Evolutionary conservation across 2,329 filamentous ascomycete genomes (phyloP).

Genomic region (Apiospora phragmitis): DNA sequence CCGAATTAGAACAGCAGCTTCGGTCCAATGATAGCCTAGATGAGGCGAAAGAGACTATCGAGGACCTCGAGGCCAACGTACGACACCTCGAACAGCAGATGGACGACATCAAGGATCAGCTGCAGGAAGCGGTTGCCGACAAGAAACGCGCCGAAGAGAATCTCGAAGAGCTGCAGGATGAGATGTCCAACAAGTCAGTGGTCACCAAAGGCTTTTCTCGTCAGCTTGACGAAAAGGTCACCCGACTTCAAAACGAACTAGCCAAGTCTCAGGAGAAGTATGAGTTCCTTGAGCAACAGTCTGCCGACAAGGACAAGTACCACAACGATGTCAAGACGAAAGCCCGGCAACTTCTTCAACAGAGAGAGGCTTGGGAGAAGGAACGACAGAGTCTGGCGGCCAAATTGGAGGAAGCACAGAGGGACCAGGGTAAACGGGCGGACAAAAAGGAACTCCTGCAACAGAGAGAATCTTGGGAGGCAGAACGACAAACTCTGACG

Average conservation of each 20-base stretch:
- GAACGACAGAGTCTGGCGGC: slow-evolving; percentile 44
- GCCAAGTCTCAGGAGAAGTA: slow-evolving; percentile 52
- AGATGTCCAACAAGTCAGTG: slow-evolving; percentile 78
- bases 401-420: slow-evolving; percentile 56
- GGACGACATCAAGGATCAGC: slow-evolving; percentile 54
- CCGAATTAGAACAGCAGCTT: slow-evolving; percentile 60
- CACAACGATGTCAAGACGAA: slow-evolving; percentile 45
- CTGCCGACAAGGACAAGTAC: slow-evolving; percentile 46
- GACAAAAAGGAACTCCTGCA: slow-evolving; percentile 46
- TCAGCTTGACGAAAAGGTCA: slow-evolving; percentile 71
- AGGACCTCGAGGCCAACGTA: slow-evolving; percentile 57
- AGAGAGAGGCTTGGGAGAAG: slow-evolving; percentile 40
- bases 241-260: slow-evolving; percentile 67
- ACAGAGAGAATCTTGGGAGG: slow-evolving; percentile 41
- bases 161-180: slow-evolving; percentile 69
- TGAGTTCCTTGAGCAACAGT: slow-evolving; percentile 52
- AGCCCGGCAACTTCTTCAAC: slow-evolving; percentile 44
- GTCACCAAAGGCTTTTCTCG: slow-evolving; percentile 73
- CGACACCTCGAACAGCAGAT: slow-evolving; percentile 55
- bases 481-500: slow-evolving; percentile 42
- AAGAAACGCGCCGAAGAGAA: slow-evolving; percentile 60
- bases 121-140: slow-evolving; percentile 53
- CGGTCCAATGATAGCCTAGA: slow-evolving; percentile 51
- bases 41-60: slow-evolving; percentile 58
- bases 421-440: slow-evolving; percentile 45